Conservation (phyloP, 2,329 filamentous ascomycete genomes). For the Periconia sp. region DNA sequence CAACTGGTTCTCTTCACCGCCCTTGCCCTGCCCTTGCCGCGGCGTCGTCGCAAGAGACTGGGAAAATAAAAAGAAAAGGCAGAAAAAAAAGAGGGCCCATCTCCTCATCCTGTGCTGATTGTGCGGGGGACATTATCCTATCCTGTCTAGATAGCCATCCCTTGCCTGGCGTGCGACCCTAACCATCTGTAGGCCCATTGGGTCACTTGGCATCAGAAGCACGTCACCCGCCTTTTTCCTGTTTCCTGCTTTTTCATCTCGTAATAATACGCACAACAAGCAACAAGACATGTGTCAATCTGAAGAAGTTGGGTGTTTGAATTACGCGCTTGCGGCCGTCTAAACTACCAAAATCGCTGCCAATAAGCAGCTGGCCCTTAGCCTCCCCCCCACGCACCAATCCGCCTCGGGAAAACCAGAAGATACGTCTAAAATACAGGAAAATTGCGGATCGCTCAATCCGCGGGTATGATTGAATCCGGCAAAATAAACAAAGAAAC, state of each 20-base stretch:
- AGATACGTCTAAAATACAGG: constrained; percentile 33
- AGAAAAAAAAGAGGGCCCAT: constrained; percentile 7
- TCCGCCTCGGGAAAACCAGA: constrained; percentile 5
- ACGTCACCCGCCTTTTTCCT: constrained; percentile 27
- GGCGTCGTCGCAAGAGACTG: constrained; percentile 7
- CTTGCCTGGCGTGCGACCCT: constrained; percentile 18
- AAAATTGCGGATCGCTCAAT: constrained; percentile 30
- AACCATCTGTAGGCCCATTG: constrained; percentile 14
- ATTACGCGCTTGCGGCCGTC: constrained; percentile 38
- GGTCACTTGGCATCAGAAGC: constrained; percentile 34
- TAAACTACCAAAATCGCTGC: constrained; percentile 31
- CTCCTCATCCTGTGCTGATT: constrained; percentile 17
- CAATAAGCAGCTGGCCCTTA: constrained; percentile 23
- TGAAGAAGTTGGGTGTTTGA: constrained; percentile 20
- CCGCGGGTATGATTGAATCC: constrained; percentile 34
- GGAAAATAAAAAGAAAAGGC: constrained; percentile 12
- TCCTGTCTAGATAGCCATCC: constrained; percentile 8
- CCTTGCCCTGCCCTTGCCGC: constrained; percentile 12
- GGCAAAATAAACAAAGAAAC: constrained; percentile 22
- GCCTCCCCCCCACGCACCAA: background rate
- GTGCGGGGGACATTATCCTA: constrained; percentile 1
- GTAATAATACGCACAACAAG: constrained; percentile 22
- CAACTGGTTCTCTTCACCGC: constrained; percentile 16
- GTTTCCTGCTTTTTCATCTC: constrained; percentile 20
- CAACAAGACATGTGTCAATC: constrained; percentile 18